Conservation (phyloP, 2,329 filamentous ascomycete genomes). For the Fusarium sp. region DNA sequence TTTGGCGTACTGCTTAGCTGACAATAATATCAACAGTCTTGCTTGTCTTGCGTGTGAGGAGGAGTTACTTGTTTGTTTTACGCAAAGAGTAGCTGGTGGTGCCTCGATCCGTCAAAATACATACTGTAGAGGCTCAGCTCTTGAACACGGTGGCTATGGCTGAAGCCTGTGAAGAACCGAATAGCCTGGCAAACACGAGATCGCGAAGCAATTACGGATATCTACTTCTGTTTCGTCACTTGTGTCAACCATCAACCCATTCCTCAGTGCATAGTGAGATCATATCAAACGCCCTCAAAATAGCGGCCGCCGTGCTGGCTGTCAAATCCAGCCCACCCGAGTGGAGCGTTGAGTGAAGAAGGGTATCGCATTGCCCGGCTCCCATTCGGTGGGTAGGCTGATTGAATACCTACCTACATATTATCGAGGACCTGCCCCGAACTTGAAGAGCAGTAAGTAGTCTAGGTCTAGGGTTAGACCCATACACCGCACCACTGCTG, state of each 20-base stretch:
- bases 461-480: not conserved
- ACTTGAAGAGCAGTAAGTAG: not conserved
- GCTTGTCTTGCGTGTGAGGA: not conserved
- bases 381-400: not conserved
- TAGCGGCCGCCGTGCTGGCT: conserved; percentile 38
- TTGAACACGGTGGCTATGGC: not conserved
- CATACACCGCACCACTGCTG: not conserved
- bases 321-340: conserved; percentile 30
- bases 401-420: not conserved
- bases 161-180: not conserved
- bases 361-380: conserved; percentile 7
- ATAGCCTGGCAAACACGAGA: not conserved
- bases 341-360: conserved; percentile 36
- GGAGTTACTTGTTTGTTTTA: not conserved
- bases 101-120: not conserved
- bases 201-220: not conserved
- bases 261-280: not conserved
- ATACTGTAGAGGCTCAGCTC: not conserved
- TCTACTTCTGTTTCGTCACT: not conserved
- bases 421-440: conserved; percentile 5
- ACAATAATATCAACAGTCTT: conserved; percentile 2
- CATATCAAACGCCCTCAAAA: conserved; percentile 37
- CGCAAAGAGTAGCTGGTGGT: not conserved
- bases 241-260: not conserved
- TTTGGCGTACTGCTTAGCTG: not conserved